Conservation (phyloP, 2,329 filamentous ascomycete genomes). For the Cadophora gregata region DNA sequence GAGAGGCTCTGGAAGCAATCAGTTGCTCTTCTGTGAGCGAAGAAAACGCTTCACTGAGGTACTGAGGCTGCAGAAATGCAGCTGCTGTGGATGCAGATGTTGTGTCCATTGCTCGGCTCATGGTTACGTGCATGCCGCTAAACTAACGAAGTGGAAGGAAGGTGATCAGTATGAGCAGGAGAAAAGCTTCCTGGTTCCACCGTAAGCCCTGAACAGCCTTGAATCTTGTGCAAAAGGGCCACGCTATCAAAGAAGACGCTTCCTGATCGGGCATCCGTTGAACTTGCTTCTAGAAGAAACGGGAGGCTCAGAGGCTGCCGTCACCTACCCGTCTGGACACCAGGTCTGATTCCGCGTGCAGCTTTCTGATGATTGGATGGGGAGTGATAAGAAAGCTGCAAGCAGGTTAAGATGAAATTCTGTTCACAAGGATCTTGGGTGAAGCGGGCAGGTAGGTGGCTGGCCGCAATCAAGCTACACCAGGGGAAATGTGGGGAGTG, state of each 20-base stretch:
- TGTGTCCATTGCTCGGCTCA: constrained; percentile 1
- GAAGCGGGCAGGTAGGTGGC: constrained; percentile 34
- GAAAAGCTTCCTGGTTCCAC: constrained; percentile 33
- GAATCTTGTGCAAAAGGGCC: constrained; percentile 20
- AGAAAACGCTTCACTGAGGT: constrained; percentile 7
- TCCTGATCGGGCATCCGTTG: constrained; percentile 26
- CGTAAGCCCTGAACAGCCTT: constrained; percentile 40
- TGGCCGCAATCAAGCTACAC: constrained; percentile 17
- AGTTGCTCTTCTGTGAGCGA: constrained; percentile 28
- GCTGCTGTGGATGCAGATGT: constrained; percentile 8
- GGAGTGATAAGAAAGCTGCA: not conserved
- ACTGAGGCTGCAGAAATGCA: constrained; percentile 1
- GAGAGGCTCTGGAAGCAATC: constrained; percentile 38
- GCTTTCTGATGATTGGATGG: constrained; percentile 24
- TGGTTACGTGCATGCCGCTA: constrained; percentile 34
- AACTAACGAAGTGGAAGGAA: constrained; percentile 19
- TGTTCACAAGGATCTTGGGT: constrained; percentile 23
- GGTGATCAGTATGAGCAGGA: constrained; percentile 27
- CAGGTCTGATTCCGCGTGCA: constrained; percentile 19
- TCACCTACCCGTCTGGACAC: constrained; percentile 25
- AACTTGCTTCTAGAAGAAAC: constrained; percentile 36
- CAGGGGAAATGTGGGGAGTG: not conserved
- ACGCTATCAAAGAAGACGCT: constrained; percentile 26
- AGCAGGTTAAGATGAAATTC: not conserved
- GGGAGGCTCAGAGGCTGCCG: constrained; percentile 33